Conservation (phyloP, 1,284 basidiomycete genomes). For the Polyporus tsugae region DNA sequence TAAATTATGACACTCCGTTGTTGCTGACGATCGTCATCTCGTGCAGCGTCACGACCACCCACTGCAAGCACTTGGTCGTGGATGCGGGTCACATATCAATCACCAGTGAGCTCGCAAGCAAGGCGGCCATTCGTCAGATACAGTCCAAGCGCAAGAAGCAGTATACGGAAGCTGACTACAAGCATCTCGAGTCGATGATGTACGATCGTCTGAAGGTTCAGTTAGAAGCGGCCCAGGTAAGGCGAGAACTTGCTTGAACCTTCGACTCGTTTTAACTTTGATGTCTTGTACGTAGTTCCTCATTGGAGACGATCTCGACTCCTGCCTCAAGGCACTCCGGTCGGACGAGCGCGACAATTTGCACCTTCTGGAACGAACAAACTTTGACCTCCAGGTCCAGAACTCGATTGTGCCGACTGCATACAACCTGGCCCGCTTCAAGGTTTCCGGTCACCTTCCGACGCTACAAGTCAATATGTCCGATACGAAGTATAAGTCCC, state of each 20-base stretch:
- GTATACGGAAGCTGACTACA: constrained; percentile 92
- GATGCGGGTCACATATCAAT: constrained; percentile 98
- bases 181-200: constrained; percentile 92
- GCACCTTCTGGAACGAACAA: constrained; percentile 94
- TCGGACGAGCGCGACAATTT: constrained; percentile 67
- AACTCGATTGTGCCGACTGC: constrained; percentile 94
- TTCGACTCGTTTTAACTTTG: background rate
- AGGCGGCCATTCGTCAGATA: constrained; percentile 83
- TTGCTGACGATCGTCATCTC: constrained; percentile 11
- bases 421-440: constrained; percentile 89
- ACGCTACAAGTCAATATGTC: constrained; percentile 94
- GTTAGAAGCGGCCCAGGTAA: constrained; percentile 90
- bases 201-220: constrained; percentile 93
- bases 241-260: constrained; percentile 20
- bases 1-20: background rate
- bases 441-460: constrained; percentile 91
- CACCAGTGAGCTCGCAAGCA: constrained; percentile 89
- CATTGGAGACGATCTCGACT: constrained; percentile 86
- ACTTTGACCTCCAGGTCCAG: constrained; percentile 90
- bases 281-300: constrained; percentile 71
- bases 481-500: constrained; percentile 93
- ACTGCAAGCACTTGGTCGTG: constrained; percentile 90
- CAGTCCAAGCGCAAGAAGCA: constrained; percentile 87
- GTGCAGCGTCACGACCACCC: constrained; percentile 74
- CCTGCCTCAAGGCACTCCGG: constrained; percentile 82